A percentile compares a stretch with the other conserved stretches of the same genome.
Evolutionary conservation across 2,329 filamentous ascomycete genomes (phyloP).

Genomic region (Clonostachys rosea): DNA sequence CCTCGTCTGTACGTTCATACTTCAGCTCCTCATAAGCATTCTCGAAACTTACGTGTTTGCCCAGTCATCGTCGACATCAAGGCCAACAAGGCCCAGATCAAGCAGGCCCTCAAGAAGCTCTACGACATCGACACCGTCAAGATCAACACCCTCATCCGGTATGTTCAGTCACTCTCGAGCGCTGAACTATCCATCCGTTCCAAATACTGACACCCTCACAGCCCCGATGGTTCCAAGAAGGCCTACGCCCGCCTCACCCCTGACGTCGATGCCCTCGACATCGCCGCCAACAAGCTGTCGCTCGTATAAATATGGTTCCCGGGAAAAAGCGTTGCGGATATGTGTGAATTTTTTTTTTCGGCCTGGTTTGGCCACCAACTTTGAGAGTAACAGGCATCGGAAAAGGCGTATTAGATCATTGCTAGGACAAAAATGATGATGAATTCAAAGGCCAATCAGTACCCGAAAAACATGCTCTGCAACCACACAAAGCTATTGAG

Average conservation of each 20-base stretch:
- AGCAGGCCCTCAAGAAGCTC: slow-evolving; percentile 95
- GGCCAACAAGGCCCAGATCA: slow-evolving; percentile 99
- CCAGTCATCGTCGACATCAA: slow-evolving; percentile 84
- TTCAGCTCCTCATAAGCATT: too few species aligned
- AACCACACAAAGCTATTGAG: slow-evolving; percentile 2
- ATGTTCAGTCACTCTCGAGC: slow-evolving; percentile 23
- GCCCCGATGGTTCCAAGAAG: slow-evolving; percentile 98
- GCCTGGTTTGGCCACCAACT: slow-evolving; percentile 35
- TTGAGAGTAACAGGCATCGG: slow-evolving; percentile 26
- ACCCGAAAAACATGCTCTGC: slow-evolving; percentile 5
- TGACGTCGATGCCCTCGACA: slow-evolving; percentile 97
- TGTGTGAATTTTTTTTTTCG: slow-evolving; percentile 15
- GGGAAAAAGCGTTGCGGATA: neutral
- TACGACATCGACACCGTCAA: slow-evolving; percentile 98
- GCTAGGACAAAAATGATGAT: slow-evolving; percentile 25
- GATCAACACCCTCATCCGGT: slow-evolving; percentile 99
- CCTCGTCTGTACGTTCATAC: slow-evolving; percentile 56
- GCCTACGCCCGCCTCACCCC: slow-evolving; percentile 92
- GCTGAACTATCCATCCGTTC: neutral
- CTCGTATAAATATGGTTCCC: slow-evolving; percentile 68
- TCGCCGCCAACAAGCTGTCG: slow-evolving; percentile 97
- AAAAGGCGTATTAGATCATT: slow-evolving; percentile 27
- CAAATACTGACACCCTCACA: slow-evolving; percentile 24
- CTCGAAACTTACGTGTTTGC: too few species aligned
- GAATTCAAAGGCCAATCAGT: slow-evolving; percentile 22